phyloP scores from a whole-genome alignment of 73 alveolate genomes.

The Tetrahymena borealis region DNA sequence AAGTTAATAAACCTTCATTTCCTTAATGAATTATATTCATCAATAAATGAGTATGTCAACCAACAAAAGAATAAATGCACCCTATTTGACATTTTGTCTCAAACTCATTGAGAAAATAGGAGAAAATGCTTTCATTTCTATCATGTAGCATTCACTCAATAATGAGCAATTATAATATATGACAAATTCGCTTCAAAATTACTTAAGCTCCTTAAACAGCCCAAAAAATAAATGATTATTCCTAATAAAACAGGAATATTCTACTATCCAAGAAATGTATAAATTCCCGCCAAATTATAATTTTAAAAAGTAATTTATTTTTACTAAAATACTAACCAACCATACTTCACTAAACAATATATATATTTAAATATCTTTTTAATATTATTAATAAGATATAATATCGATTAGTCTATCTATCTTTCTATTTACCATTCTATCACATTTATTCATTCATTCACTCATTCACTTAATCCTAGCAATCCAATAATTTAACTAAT shows the following conservation, averaged over 20 bases:
- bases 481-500: no score
- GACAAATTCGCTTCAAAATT: not conserved
- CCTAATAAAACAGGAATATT: not conserved
- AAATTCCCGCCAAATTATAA: not conserved
- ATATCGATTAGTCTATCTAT: no score
- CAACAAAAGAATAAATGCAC: not conserved
- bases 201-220: not conserved
- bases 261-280: not conserved
- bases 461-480: no score
- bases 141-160: not conserved
- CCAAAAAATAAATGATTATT: not conserved
- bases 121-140: not conserved
- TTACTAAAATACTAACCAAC: no score
- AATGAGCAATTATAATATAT: not conserved
- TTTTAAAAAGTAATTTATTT: no score
- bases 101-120: not conserved
- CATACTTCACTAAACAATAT: no score
- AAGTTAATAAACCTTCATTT: not conserved
- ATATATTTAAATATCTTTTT: no score
- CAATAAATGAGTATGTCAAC: not conserved
- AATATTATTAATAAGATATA: no score
- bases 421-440: no score
- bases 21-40: not conserved
- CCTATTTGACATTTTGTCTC: not conserved
- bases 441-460: no score